Base-by-base conservation (phyloP, 352 stramenopile genomes). In the Phytophthora brassicae region DNA sequence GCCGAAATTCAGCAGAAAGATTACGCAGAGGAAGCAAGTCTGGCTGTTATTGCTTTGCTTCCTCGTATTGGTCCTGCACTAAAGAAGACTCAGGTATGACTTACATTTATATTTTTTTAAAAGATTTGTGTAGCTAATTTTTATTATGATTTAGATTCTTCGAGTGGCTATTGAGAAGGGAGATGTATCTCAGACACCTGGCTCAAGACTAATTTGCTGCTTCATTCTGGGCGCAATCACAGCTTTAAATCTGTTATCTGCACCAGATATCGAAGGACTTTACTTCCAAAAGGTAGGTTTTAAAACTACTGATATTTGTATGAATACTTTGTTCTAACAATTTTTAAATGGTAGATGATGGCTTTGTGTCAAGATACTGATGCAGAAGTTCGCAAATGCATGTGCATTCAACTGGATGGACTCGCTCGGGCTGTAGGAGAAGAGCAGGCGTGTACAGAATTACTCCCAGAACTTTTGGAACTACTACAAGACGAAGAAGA, bases 401-500 rank as follows among this genome's bases (percentile, higher is more conserved):
- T 94, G 85, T 92, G 85, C 47, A 79, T 94, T 51, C 85, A 94
- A 51, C 57, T 94, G 12, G 85, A 94, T 55, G 81, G 75, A 0
- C 59, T 94, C 4, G 85, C 83, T 23, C 66, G 85, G 22, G 79
- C 83, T 39, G 72, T 94, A 11, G 77, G 85, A 22, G 77, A 92
- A 29, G 77, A 85, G 19, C 83, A 81, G 53, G 85, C 85, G 1
- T 80, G 80, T 19, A 64, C 70, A 0, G 81, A 89, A n/a, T 43
- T 94, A 26, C 68, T 94, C 1, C 77, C 83, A 1, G 85, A 94
- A 31, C 61, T 94, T 1, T 65, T 94, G 14, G 85, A 94, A 28
- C 57, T 94, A 0, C 67, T 94, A 4, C 83, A 92, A 57, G 85
- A 94, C 43, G 85, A 94, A 77, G 85, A 92, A 64, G 81, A 88